Base-by-base conservation (phyloP, 495 filamentous ascomycete species). In the Penicillium cinerascens region DNA sequence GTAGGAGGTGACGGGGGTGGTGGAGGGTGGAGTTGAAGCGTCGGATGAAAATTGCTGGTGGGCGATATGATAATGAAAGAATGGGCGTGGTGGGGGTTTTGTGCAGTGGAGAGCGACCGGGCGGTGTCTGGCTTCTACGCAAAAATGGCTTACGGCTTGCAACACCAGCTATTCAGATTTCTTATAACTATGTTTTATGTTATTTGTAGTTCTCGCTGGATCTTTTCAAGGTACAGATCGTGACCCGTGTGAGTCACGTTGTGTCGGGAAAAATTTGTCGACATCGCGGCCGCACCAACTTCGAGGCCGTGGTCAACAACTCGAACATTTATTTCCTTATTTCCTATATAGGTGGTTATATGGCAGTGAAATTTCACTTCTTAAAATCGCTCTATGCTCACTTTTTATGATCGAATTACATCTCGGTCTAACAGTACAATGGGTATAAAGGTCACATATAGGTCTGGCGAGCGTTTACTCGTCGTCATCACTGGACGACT, bases 81-180 rank as follows among this genome's bases (percentile, higher is more conserved):
- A 66, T 60, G 60, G 10, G 57, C 56, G 53, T 56, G 51, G 60
- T 64, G 63, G 63, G 63, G 60, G 44, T 54, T 73, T 72, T 73
- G 71, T 74, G 73, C 66, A 73, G 73, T 73, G 73, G 73, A 73
- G 66, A 63, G 66, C 60, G 64, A 64, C 58, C 60, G 64, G 69
- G 70, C 70, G 72, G 66, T 73, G 67, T 63, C 54, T 52, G 44
- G 36, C 37, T 40, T 47, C 42, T 51, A 54, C 51, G 23, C 26
- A 27, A 25, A 44, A 22, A 36, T 36, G 35, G 25, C 10, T n/a
- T n/a, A 43, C 41, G 18, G 20, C 2, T 11, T 18, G 13, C 37
- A 16, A 16, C 5, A 2, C 18, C 6, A 39, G 16, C 15, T 36
- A 5, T 18, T 38, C n/a, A 38, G 4, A 10, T 3, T 38, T n/a